These are phyloP conservation scores for Leccinum discolor DNA, from an alignment of 1,284 basidiomycete genomes.

Conservation along the genomic window DNA sequence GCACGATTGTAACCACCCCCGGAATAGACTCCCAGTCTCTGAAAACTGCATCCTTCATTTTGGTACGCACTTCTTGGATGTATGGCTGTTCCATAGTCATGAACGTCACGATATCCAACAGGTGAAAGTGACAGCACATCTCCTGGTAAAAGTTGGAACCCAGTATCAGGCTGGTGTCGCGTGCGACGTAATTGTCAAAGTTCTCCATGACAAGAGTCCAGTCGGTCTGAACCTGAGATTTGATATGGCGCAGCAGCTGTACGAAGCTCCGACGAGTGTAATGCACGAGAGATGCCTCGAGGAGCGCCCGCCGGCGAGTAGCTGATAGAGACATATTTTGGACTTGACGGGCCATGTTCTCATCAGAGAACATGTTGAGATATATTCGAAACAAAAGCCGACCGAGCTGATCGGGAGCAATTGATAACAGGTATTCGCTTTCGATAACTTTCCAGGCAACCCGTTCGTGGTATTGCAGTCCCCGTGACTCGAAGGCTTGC, in stretches of 20 bases:
- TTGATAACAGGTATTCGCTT: conserved; percentile 24
- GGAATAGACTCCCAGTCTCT: conserved; percentile 23
- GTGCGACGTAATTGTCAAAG: conserved; percentile 29
- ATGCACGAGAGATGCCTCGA: conserved; percentile 24
- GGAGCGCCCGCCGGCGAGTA: not conserved
- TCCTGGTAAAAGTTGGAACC: conserved; percentile 42
- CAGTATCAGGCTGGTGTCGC: conserved; percentile 31
- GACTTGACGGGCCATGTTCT: conserved; percentile 10
- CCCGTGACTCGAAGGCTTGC: not conserved
- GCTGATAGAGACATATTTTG: not conserved
- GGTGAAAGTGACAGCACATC: conserved; percentile 38
- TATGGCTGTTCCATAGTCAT: conserved; percentile 17
- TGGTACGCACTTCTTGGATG: conserved; percentile 9
- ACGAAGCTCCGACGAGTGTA: conserved; percentile 48
- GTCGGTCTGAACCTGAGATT: conserved; percentile 29
- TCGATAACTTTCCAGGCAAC: conserved; percentile 41
- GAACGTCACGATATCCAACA: conserved; percentile 30
- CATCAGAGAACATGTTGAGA: conserved; percentile 41
- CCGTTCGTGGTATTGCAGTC: conserved; percentile 42
- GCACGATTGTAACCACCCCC: conserved; percentile 20
- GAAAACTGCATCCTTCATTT: conserved; percentile 14
- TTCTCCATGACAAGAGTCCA: conserved; percentile 37
- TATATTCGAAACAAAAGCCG: conserved; percentile 47
- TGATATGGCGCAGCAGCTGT: conserved; percentile 39
- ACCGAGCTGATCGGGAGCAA: conserved; percentile 34